Conservation (phyloP, 768 basidiomycete species). For the Sarcomyxa edulis region DNA sequence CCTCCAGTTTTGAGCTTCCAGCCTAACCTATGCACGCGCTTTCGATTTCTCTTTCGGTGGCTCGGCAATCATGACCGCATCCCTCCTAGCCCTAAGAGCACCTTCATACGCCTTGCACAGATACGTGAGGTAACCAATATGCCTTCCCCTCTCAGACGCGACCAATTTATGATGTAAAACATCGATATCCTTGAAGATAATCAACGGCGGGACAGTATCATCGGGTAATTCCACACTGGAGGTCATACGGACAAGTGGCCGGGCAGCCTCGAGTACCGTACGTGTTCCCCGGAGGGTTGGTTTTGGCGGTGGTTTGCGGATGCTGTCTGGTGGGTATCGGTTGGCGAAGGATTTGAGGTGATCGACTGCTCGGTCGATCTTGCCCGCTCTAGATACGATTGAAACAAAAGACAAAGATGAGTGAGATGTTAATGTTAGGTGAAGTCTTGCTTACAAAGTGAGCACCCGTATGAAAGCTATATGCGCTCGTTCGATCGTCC, state of each 20-base stretch:
- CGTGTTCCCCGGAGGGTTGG: slow-evolving; percentile 53
- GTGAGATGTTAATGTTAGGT: slow-evolving; percentile 2
- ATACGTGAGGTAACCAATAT: slow-evolving; percentile 69
- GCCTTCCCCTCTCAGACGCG: slow-evolving; percentile 30
- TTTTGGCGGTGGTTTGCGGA: slow-evolving; percentile 38
- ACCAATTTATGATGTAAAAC: slow-evolving; percentile 72
- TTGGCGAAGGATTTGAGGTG: slow-evolving; percentile 57
- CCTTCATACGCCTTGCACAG: slow-evolving; percentile 69
- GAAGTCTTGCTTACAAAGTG: slow-evolving; percentile 43
- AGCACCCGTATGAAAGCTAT: slow-evolving; percentile 62
- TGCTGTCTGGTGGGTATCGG: slow-evolving; percentile 55
- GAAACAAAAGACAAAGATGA: not conserved
- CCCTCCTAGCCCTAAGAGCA: slow-evolving; percentile 56
- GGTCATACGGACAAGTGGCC: slow-evolving; percentile 70
- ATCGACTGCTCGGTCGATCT: slow-evolving; percentile 47
- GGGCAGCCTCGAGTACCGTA: slow-evolving; percentile 43
- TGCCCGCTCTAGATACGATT: slow-evolving; percentile 33
- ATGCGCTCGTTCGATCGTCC: slow-evolving; percentile 67
- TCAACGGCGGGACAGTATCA: slow-evolving; percentile 72
- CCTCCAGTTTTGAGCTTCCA: not conserved
- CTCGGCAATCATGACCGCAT: slow-evolving; percentile 33
- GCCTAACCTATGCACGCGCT: not conserved
- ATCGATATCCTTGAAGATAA: slow-evolving; percentile 76
- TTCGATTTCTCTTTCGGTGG: not conserved
- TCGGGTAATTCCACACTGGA: slow-evolving; percentile 59